These are phyloP conservation scores for Quaeritorhiza haematococci DNA, from an alignment of 371 early-diverging fungal species.

Conservation along the genomic window DNA sequence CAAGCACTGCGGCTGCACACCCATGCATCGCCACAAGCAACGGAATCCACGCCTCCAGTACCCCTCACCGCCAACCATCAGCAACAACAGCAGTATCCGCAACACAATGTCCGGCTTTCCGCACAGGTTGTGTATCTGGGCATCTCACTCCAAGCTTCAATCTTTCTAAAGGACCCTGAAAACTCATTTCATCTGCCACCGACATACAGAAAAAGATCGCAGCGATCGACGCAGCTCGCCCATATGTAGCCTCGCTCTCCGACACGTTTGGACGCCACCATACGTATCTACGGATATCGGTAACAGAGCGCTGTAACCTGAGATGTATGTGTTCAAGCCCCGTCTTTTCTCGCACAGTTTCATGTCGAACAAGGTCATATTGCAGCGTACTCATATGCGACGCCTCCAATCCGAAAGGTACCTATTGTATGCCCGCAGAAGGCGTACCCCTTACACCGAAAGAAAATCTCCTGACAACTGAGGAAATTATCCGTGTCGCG, in stretches of 20 bases:
- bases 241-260: constrained; percentile 4
- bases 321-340: constrained; percentile 58
- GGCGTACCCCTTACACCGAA: constrained; percentile 75
- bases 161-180: no score
- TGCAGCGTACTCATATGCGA: background rate
- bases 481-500: constrained; percentile 77
- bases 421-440: constrained; percentile 94
- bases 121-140: no score
- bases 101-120: no score
- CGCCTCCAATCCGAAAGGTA: constrained; percentile 45
- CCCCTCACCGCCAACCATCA: no score
- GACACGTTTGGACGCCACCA: constrained; percentile 84
- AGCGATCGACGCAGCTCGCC: no score
- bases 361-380: background rate
- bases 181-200: no score
- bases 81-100: no score
- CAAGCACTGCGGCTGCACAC: no score
- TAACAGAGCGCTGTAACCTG: constrained; percentile 91
- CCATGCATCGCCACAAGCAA: no score
- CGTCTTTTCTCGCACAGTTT: background rate
- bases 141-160: no score
- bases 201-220: no score
- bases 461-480: constrained; percentile 62
- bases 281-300: constrained; percentile 84
- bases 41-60: no score